A percentile compares a stretch with the other conserved stretches of the same genome.
Evolutionary conservation across 2,329 filamentous ascomycete species (phyloP).

Genomic region (Sporothrix sp.): DNA sequence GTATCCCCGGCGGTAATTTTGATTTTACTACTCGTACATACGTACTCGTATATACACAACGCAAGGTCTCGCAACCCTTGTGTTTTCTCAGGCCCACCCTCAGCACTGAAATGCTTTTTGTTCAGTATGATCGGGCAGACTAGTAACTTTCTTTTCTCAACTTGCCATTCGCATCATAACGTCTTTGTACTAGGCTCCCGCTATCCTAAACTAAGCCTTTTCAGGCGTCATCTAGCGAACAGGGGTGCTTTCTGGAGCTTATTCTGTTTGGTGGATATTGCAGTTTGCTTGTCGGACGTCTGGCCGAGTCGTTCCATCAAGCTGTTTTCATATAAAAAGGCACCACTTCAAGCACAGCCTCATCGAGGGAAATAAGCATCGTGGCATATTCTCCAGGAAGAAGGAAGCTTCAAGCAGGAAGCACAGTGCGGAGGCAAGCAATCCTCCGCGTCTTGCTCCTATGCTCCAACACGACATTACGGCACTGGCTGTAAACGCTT

Average conservation of each 20-base stretch:
- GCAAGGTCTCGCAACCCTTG: no score
- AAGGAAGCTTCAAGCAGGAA: neutral
- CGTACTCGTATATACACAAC: no score
- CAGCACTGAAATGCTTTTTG: no score
- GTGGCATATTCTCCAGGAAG: no score
- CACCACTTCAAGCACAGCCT: slow-evolving; percentile 1
- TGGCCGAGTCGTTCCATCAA: neutral
- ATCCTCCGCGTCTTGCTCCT: no score
- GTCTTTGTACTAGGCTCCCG: neutral
- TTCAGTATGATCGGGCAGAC: no score
- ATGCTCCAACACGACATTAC: no score
- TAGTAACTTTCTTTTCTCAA: neutral
- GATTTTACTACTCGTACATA: no score
- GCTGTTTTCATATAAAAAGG: neutral
- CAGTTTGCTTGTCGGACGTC: neutral
- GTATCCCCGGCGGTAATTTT: no score
- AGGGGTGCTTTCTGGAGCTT: neutral
- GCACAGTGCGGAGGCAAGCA: neutral
- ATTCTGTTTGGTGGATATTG: neutral
- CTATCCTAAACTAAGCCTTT: slow-evolving; percentile 1
- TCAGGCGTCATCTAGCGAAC: neutral
- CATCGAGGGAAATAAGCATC: neutral
- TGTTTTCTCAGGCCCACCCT: no score
- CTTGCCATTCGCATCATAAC: neutral
- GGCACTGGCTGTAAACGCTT: no score